Conservation (phyloP, 257 asterid genomes). For the Primulina tabacum region DNA sequence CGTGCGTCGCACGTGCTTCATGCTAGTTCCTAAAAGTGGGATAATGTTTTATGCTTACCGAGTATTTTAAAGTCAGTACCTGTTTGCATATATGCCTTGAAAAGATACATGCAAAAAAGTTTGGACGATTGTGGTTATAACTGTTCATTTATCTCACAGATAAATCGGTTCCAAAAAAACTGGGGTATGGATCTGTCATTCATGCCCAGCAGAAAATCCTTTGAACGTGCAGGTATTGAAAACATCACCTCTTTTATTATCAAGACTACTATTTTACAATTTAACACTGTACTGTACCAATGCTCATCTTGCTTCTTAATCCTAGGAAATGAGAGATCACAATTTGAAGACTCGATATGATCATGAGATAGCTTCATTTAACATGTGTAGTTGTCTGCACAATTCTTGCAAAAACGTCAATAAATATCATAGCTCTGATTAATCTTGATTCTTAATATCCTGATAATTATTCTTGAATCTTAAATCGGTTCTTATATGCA, state of each 20-base stretch:
- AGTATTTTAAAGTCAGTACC: not conserved
- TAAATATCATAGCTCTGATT: not conserved
- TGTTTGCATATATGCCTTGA: conserved; percentile 2
- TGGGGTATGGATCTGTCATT: conserved; percentile 96
- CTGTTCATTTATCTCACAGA: conserved; percentile 37
- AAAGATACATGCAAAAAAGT: not conserved
- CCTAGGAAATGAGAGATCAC: not conserved
- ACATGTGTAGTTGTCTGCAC: not conserved
- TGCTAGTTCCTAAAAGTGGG: not conserved
- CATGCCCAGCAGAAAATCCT: conserved; percentile 96
- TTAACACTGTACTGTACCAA: not conserved
- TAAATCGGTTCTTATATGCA: too few species aligned
- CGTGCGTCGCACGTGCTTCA: too few species aligned
- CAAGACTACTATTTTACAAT: not conserved
- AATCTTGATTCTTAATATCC: not conserved
- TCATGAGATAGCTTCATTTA: not conserved
- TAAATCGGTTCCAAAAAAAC: conserved; percentile 74
- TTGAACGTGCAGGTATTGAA: conserved; percentile 81
- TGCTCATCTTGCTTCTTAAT: not conserved
- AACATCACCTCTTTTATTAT: not conserved
- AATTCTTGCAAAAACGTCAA: not conserved
- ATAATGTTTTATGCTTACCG: not conserved
- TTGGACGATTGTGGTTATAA: not conserved
- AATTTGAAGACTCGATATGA: not conserved
- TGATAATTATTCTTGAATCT: not conserved